A percentile compares a stretch with the other conserved stretches of the same genome.
Conservation (phyloP, 352 stramenopile species). For the Phytophthora gonapodyides region DNA sequence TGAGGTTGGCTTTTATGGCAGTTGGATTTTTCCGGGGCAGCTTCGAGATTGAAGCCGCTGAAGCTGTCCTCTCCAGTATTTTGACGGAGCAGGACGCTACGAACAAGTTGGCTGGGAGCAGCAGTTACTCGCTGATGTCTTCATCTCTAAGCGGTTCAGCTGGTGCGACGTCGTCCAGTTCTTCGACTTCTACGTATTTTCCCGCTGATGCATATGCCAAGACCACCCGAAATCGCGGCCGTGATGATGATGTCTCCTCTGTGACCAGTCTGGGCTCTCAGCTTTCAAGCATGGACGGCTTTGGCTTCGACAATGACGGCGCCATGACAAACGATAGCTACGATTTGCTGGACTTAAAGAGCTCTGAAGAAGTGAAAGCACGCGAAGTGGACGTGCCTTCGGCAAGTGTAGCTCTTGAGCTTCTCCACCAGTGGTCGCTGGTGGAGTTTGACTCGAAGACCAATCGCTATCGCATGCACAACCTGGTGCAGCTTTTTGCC, state of each 20-base stretch:
- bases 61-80: slow-evolving; percentile 68
- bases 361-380: slow-evolving; percentile 65
- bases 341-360: slow-evolving; percentile 76
- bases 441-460: slow-evolving; percentile 75
- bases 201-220: slow-evolving; percentile 60
- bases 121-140: slow-evolving; percentile 28
- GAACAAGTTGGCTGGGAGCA: slow-evolving; percentile 20
- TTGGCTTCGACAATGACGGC: slow-evolving; percentile 77
- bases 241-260: slow-evolving; percentile 59
- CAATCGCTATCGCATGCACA: slow-evolving; percentile 83
- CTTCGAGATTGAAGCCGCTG: slow-evolving; percentile 72
- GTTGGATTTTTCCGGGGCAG: slow-evolving; percentile 82
- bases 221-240: slow-evolving; percentile 27
- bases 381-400: slow-evolving; percentile 48
- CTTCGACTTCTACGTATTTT: slow-evolving; percentile 44
- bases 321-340: slow-evolving; percentile 82
- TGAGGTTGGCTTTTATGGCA: slow-evolving; percentile 82
- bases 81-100: slow-evolving; percentile 25
- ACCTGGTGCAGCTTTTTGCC: slow-evolving; percentile 83
- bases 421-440: slow-evolving; percentile 81
- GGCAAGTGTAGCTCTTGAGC: slow-evolving; percentile 56
- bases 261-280: slow-evolving; percentile 67
- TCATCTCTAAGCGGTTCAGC: slow-evolving; percentile 31
- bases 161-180: slow-evolving; percentile 12
- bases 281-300: slow-evolving; percentile 72